Evolutionary conservation across 1,284 basidiomycete species (phyloP).

Genomic region (Stereum hirsutum): DNA sequence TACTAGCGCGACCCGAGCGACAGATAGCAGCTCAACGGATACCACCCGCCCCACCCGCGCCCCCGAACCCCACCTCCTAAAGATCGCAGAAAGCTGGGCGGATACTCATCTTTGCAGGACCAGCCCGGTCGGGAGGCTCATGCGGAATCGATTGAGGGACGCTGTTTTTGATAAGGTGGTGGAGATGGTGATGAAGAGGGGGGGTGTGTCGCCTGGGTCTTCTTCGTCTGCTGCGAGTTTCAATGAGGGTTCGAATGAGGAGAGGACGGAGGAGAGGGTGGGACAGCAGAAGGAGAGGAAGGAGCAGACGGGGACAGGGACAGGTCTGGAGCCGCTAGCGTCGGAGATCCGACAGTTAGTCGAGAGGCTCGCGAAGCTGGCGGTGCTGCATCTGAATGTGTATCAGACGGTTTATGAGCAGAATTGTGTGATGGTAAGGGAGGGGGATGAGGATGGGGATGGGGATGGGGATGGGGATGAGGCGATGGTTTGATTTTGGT

Average conservation of each 20-base stretch:
- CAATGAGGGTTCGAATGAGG: too few species aligned
- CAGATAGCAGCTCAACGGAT: too few species aligned
- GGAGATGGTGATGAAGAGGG: constrained; percentile 35
- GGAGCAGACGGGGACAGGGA: constrained; percentile 21
- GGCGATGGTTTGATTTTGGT: too few species aligned
- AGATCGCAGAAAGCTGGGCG: constrained; percentile 56
- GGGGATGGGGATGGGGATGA: too few species aligned
- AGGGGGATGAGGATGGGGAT: too few species aligned
- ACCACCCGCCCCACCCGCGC: constrained; percentile 19
- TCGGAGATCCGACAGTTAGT: constrained; percentile 61
- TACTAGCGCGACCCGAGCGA: too few species aligned
- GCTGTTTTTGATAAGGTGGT: constrained; percentile 56
- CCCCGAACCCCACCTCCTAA: constrained; percentile 42
- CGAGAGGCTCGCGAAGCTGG: constrained; percentile 61
- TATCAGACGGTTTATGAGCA: constrained; percentile 69
- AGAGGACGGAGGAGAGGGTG: too few species aligned
- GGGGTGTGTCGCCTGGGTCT: constrained; percentile 16
- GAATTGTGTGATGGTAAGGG: too few species aligned
- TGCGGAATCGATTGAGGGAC: constrained; percentile 53
- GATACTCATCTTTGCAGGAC: constrained; percentile 47
- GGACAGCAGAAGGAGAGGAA: too few species aligned
- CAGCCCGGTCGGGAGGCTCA: constrained; percentile 46
- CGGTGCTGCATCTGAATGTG: constrained; percentile 63
- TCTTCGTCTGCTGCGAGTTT: constrained; percentile 9
- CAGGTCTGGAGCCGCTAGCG: constrained; percentile 61